Evolutionary conservation across 1,284 basidiomycete genomes (phyloP).

Genomic region (Hymenochaete sp.): DNA sequence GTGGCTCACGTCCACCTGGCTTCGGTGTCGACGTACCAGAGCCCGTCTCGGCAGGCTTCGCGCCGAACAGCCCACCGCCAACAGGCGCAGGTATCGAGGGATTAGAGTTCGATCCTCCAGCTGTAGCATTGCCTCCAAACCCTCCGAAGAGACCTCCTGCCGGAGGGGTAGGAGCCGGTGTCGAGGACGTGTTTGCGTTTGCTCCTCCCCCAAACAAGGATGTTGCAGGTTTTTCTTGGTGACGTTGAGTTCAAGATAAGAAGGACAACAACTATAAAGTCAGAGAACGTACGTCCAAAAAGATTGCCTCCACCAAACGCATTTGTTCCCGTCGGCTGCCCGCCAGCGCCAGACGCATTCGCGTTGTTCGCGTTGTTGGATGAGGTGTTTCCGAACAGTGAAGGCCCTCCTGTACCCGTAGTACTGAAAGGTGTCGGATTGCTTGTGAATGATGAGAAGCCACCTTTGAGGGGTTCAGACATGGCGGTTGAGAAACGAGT

Average conservation of each 20-base stretch:
- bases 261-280: not conserved
- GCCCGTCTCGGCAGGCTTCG: slow-evolving; percentile 11
- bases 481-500: not conserved
- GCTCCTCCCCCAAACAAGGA: no score
- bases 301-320: slow-evolving; percentile 14
- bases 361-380: not conserved
- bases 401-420: slow-evolving; percentile 1
- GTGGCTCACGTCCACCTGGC: not conserved
- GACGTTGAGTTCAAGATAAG: not conserved
- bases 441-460: slow-evolving; percentile 13
- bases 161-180: no score
- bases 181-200: no score
- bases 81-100: not conserved
- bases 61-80: slow-evolving; percentile 6
- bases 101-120: not conserved
- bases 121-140: not conserved
- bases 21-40: slow-evolving; percentile 6
- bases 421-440: slow-evolving; percentile 5
- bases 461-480: slow-evolving; percentile 16
- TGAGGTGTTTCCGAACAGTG: no score
- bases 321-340: not conserved
- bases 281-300: slow-evolving; percentile 2
- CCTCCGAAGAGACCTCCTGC: not conserved
- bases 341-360: slow-evolving; percentile 6
- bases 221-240: not conserved